Evolutionary conservation across 202 grass and related monocot genomes (phyloP).

Genomic region (Setaria italica): DNA sequence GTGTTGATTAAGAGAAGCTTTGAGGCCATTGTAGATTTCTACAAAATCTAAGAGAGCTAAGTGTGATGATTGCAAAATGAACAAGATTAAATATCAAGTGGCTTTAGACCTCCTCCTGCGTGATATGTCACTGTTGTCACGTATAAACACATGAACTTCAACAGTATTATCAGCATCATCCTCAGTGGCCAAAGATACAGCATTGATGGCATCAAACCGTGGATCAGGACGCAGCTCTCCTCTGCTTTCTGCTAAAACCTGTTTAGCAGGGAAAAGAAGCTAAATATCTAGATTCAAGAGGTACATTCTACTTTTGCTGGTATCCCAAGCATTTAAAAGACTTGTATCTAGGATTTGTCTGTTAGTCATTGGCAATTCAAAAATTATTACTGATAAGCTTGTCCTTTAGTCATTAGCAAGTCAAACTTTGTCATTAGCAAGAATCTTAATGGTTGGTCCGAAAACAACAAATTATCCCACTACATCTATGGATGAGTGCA

Average conservation of each 20-base stretch:
- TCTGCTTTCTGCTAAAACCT: conserved; percentile 88
- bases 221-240: conserved; percentile 83
- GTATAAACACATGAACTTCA: conserved; percentile 70
- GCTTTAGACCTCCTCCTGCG: conserved; percentile 65
- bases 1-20: conserved; percentile 13
- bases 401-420: conserved; percentile 38
- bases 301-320: conserved; percentile 35
- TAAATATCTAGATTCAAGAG: conserved; percentile 41
- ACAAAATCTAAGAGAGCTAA: conserved; percentile 3
- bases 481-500: conserved; percentile 13
- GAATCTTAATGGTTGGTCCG: conserved; percentile 18
- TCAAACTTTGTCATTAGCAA: conserved; percentile 28
- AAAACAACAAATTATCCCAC: conserved; percentile 21
- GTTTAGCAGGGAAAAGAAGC: conserved; percentile 47
- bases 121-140: conserved; percentile 57
- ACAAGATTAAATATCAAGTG: conserved; percentile 29
- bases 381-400: conserved; percentile 24
- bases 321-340: conserved; percentile 5
- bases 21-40: conserved; percentile 8
- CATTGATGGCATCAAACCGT: conserved; percentile 83
- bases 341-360: not conserved
- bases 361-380: conserved; percentile 40
- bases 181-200: conserved; percentile 71
- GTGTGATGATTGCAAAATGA: not conserved
- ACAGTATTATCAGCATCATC: conserved; percentile 61